A percentile compares a stretch with the other conserved stretches of the same genome.
Conservation (phyloP, 371 early-diverging fungal genomes). For the Mortierella polycephala region DNA sequence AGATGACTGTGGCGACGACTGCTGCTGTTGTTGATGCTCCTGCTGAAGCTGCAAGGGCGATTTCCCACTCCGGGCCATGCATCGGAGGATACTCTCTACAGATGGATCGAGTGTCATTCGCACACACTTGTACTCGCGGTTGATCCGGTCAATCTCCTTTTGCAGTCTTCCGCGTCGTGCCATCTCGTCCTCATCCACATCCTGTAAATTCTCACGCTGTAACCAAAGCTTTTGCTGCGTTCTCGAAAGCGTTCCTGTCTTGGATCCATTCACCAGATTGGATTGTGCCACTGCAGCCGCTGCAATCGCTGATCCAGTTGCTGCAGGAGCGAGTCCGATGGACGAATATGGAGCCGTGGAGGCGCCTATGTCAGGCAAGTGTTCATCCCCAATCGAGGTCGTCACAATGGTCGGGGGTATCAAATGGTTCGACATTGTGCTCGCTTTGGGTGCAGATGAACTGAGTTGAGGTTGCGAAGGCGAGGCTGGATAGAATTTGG, state of each 20-base stretch:
- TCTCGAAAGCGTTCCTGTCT: conserved; percentile 39
- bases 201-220: conserved; percentile 47
- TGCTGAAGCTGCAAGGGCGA: conserved; percentile 44
- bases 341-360: neutral
- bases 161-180: conserved; percentile 34
- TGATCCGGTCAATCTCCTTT: conserved; percentile 50
- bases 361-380: conserved; percentile 9
- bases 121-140: conserved; percentile 50
- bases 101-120: conserved; percentile 38
- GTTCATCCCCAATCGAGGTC: conserved; percentile 31
- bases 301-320: conserved; percentile 34
- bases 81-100: conserved; percentile 40
- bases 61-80: conserved; percentile 32
- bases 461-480: conserved; percentile 46
- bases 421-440: conserved; percentile 24
- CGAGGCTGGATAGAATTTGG: conserved; percentile 45
- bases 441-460: conserved; percentile 46
- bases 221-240: conserved; percentile 53
- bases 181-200: conserved; percentile 53
- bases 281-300: conserved; percentile 53
- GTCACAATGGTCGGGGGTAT: conserved; percentile 45
- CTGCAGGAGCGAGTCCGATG: neutral
- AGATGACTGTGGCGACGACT: conserved; percentile 2
- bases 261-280: conserved; percentile 23
- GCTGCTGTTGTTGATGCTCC: conserved; percentile 17